Percentiles rank a stretch among this genome's conserved stretches.
Conservation (phyloP, 768 basidiomycete genomes). For the Lactifluus rugatus region DNA sequence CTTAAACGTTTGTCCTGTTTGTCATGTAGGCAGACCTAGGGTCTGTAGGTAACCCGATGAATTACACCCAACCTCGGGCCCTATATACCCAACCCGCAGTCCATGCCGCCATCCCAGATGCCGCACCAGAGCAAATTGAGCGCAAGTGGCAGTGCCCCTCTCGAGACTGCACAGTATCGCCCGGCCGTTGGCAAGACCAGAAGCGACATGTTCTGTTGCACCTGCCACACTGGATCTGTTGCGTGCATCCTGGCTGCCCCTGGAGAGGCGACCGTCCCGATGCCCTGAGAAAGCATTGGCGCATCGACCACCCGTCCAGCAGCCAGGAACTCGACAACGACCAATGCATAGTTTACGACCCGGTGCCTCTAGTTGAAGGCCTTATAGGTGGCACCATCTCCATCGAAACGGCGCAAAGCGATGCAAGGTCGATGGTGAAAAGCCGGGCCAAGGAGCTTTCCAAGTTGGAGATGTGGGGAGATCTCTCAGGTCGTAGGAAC, state of each 20-base stretch:
- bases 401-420: neutral
- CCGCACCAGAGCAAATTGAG: too few species aligned
- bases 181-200: neutral
- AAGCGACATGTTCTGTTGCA: neutral
- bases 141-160: neutral
- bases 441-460: neutral
- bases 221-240: conserved; percentile 1
- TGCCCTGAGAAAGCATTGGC: neutral
- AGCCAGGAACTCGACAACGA: neutral
- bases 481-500: neutral
- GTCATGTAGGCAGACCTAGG: neutral
- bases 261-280: conserved; percentile 7
- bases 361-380: neutral
- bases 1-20: neutral
- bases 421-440: neutral
- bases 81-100: too few species aligned
- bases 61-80: neutral
- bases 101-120: neutral
- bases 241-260: neutral
- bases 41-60: neutral
- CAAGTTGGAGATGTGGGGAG: neutral
- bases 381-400: neutral
- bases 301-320: neutral
- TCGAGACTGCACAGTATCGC: neutral
- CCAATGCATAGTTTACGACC: neutral